Percentiles rank a stretch among this genome's conserved stretches.
phyloP scores from a whole-genome alignment of 768 basidiomycete genomes.

The Russula abietina region DNA sequence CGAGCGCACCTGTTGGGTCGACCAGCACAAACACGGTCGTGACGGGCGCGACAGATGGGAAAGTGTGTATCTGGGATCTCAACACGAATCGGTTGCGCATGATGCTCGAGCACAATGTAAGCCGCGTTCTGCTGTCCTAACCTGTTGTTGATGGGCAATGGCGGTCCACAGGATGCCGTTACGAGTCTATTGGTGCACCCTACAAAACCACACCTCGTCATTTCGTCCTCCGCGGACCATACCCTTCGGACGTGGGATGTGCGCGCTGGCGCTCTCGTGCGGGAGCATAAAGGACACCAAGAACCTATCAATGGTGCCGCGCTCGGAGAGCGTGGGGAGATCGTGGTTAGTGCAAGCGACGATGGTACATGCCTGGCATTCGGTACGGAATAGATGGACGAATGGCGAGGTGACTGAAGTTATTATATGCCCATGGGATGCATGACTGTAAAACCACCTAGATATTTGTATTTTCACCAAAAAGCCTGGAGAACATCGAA shows the following conservation, averaged over 20 bases:
- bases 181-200: conserved; percentile 75
- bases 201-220: conserved; percentile 63
- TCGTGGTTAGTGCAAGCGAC: conserved; percentile 85
- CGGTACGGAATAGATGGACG: conserved; percentile 45
- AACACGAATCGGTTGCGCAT: conserved; percentile 77
- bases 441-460: background rate
- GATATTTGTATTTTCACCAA: background rate
- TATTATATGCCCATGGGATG: background rate
- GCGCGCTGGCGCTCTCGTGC: conserved; percentile 70
- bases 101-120: conserved; percentile 76
- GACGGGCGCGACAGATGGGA: conserved; percentile 90
- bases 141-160: background rate
- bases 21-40: conserved; percentile 60
- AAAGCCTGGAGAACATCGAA: too few species aligned
- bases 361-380: conserved; percentile 85
- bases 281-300: conserved; percentile 77
- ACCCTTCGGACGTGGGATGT: conserved; percentile 91
- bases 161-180: conserved; percentile 64
- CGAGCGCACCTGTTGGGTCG: conserved; percentile 44
- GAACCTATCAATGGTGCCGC: conserved; percentile 72
- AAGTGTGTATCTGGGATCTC: conserved; percentile 92
- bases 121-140: conserved; percentile 26
- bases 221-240: conserved; percentile 83
- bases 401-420: too few species aligned
- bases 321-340: conserved; percentile 60